Conservation (phyloP, 106 monocot genomes). For the Phalaenopsis aphrodite region DNA sequence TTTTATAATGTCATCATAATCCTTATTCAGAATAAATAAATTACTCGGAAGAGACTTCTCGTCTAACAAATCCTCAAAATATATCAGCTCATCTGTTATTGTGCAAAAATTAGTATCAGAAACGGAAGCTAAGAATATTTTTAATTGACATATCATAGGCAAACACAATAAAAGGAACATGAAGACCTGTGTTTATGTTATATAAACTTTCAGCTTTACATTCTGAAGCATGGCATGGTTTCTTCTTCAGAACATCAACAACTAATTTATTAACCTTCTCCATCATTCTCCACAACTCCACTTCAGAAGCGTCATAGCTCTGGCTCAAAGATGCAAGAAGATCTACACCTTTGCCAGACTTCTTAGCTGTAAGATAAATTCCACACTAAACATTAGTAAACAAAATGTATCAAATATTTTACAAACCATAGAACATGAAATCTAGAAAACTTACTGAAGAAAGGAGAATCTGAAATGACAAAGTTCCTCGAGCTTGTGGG, state of each 20-base stretch:
- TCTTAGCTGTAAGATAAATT: constrained; percentile 44
- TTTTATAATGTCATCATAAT: constrained; percentile 50
- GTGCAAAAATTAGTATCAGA: not conserved
- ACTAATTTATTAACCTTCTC: constrained; percentile 53
- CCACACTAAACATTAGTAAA: constrained; percentile 5
- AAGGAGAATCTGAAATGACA: constrained; percentile 33
- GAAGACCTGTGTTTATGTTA: constrained; percentile 60
- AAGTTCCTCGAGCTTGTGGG: constrained; percentile 59
- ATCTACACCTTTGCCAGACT: constrained; percentile 65
- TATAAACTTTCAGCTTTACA: constrained; percentile 53
- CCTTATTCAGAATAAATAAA: constrained; percentile 53
- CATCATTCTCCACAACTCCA: constrained; percentile 48
- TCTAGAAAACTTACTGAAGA: constrained; percentile 36
- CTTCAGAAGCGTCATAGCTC: constrained; percentile 76
- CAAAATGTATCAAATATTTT: not conserved
- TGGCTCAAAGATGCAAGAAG: constrained; percentile 76
- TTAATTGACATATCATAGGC: not conserved
- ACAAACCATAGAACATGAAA: constrained; percentile 1
- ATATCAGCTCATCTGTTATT: constrained; percentile 67
- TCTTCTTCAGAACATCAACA: constrained; percentile 53
- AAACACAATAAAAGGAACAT: not conserved
- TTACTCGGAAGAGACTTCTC: constrained; percentile 42
- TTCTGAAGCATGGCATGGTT: constrained; percentile 57
- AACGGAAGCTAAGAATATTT: constrained; percentile 1
- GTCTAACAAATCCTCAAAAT: constrained; percentile 75